Base-by-base conservation (phyloP, 2,329 filamentous ascomycete species). In the Diaporthe citrichinensis region DNA sequence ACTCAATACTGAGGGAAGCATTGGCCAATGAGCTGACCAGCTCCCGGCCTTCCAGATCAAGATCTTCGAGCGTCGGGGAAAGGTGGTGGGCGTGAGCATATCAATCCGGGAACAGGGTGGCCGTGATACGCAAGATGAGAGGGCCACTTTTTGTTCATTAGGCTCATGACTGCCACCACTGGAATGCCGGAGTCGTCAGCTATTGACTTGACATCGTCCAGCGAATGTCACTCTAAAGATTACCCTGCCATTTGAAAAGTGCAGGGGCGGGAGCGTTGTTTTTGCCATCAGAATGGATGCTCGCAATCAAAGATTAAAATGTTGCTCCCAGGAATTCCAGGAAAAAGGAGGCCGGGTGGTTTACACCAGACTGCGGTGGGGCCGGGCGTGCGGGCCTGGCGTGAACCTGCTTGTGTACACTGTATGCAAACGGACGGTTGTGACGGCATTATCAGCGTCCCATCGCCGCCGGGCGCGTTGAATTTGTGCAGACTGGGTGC, bases 71-170 rank as follows among this genome's bases (percentile, higher is more conserved):
- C 12, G 36, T 10, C 51, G n/a, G n/a, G 23, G 25, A 44, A 36
- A 51, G 62, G 28, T n/a, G 39, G 74, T 61, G 74, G 74, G 72
- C 10, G 75, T 76, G 67, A 23, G 23, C 51, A 15, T 76, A 76
- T 76, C 72, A 61, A 10, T 4, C 34, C 23, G 57, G 65, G n/a
- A 41, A 57, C 62, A 65, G 46, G 67, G 74, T 73, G 59, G 68
- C 51, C 53, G 58, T 28, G 74, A 73, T 75, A 72, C 49, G 58
- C 61, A 65, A 76, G 55, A 76, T 76, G 75, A 76, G 75, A 57
- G 75, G 36, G 51, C 75, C 75, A 76, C 75, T 76, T 72, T 73
- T 76, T 68, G 71, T 58, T 67, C 67, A 74, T 74, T 72, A 76
- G 44, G 67, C 61, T 74, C 58, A 53, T 68, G 75, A 61, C 71